phyloP scores from a whole-genome alignment of 441 rosid genomes.

The Pelargonium exstipulatum region DNA sequence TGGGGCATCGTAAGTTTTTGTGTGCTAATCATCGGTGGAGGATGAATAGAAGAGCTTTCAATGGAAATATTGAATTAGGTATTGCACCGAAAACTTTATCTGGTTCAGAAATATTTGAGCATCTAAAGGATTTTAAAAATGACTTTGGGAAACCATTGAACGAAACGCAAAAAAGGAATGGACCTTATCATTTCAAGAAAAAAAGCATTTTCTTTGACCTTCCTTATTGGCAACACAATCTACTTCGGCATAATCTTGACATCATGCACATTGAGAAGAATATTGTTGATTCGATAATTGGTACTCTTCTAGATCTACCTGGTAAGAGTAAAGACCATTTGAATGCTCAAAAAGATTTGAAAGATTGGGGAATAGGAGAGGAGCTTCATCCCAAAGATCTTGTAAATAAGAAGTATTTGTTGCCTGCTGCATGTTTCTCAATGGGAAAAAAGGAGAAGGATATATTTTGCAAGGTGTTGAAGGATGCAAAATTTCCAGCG shows the following conservation, averaged over 20 bases:
- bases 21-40: not conserved
- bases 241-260: conserved; percentile 14
- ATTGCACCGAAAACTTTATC: not conserved
- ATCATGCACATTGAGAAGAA: conserved; percentile 19
- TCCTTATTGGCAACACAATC: conserved; percentile 6
- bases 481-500: conserved; percentile 1
- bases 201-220: conserved; percentile 8
- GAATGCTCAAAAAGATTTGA: conserved; percentile 1
- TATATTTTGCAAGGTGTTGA: conserved; percentile 2
- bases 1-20: conserved; percentile 14
- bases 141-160: not conserved
- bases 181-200: not conserved
- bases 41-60: not conserved
- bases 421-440: not conserved
- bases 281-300: conserved; percentile 9
- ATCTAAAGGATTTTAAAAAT: not conserved
- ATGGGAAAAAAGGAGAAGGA: not conserved
- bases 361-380: not conserved
- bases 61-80: not conserved
- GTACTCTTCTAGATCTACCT: not conserved
- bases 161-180: not conserved
- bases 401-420: not conserved
- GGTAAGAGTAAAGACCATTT: conserved; percentile 14
- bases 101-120: not conserved
- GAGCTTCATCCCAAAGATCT: not conserved